Conservation (phyloP, 129 eudicot genomes). For the Lactuca sativa region DNA sequence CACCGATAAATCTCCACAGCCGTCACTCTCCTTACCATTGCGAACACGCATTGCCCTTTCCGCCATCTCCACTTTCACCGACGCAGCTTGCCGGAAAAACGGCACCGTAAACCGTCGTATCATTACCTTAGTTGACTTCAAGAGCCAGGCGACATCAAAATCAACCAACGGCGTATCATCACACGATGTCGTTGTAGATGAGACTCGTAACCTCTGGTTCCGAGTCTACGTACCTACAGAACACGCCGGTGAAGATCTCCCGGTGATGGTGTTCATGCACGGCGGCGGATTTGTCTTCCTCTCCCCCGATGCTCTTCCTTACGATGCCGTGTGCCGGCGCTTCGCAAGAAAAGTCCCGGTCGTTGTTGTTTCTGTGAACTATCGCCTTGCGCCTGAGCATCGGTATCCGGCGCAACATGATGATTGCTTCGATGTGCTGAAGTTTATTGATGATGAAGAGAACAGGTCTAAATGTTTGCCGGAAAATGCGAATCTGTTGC, state of each 20-base stretch:
- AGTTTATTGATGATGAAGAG: too few species aligned
- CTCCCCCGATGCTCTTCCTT: background rate
- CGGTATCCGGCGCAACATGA: slow-evolving; percentile 1
- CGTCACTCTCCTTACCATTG: too few species aligned
- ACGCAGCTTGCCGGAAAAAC: background rate
- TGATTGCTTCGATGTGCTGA: background rate
- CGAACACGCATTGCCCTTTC: too few species aligned
- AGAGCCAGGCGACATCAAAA: background rate
- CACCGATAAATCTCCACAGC: too few species aligned
- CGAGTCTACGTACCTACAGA: too few species aligned
- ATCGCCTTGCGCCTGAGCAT: slow-evolving; percentile 8
- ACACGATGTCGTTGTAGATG: background rate
- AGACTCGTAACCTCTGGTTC: too few species aligned
- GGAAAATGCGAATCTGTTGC: too few species aligned
- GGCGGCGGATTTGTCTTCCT: slow-evolving; percentile 1
- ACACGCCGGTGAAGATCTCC: too few species aligned
- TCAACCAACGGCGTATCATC: background rate
- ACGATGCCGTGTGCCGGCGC: background rate
- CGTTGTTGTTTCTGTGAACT: background rate
- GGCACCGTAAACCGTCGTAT: slow-evolving; percentile 1
- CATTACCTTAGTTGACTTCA: background rate
- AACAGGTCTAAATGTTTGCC: too few species aligned
- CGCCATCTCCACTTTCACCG: too few species aligned
- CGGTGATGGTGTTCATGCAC: background rate
- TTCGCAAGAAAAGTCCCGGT: background rate